Evolutionary conservation across 2,329 filamentous ascomycete genomes (phyloP).

Genomic region (Arthrobotrys sphaeroides): DNA sequence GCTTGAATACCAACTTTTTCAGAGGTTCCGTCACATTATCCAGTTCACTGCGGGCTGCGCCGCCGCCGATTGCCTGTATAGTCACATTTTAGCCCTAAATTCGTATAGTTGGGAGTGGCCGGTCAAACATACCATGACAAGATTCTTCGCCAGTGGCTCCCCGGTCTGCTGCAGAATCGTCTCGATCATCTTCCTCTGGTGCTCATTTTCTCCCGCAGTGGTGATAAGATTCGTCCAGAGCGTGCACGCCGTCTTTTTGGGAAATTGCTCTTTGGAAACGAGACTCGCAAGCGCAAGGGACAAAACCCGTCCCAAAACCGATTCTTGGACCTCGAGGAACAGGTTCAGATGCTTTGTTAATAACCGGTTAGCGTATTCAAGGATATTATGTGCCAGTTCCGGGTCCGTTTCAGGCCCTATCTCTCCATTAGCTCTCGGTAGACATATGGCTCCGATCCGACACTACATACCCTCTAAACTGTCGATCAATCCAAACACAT

Average conservation of each 20-base stretch:
- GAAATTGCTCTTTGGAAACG: constrained; percentile 75
- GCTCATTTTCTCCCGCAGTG: constrained; percentile 65
- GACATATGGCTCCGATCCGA: constrained; percentile 36
- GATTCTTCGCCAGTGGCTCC: constrained; percentile 57
- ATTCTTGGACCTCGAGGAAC: constrained; percentile 70
- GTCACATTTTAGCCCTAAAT: not conserved
- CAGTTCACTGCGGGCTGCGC: constrained; percentile 75
- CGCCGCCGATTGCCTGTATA: constrained; percentile 71
- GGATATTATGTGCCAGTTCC: constrained; percentile 76
- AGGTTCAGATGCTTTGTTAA: constrained; percentile 71
- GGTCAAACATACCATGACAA: constrained; percentile 55
- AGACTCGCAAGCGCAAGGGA: constrained; percentile 76
- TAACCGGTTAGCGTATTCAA: constrained; percentile 75
- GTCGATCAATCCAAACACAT: constrained; percentile 73
- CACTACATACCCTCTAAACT: constrained; percentile 68
- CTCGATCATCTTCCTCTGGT: constrained; percentile 61
- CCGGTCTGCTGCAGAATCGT: constrained; percentile 57
- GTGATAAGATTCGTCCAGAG: constrained; percentile 72
- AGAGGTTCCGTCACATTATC: constrained; percentile 76
- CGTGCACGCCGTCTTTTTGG: constrained; percentile 76
- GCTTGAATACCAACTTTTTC: constrained; percentile 72
- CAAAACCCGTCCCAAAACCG: constrained; percentile 67
- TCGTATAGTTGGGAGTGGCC: not conserved
- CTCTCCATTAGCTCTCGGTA: not conserved
- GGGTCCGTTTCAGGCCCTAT: constrained; percentile 71